A percentile compares a stretch with the other conserved stretches of the same genome.
Conservation (phyloP, 176 grass and related monocot species). For the Ensete glaucum region DNA sequence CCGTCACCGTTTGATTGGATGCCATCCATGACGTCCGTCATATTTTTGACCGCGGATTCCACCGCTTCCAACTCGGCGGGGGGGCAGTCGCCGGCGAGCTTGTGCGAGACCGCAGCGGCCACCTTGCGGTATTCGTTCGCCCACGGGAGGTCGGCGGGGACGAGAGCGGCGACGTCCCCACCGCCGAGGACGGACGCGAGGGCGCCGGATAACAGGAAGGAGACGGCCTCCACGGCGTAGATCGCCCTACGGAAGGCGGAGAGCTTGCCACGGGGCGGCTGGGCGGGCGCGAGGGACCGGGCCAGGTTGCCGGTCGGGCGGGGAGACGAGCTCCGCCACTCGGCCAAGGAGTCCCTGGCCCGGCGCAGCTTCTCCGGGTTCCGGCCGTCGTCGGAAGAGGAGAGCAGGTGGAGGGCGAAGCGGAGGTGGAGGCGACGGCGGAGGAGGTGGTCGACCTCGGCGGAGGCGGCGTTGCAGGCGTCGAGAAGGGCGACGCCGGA, state of each 20-base stretch:
- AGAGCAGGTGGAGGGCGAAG: constrained; percentile 53
- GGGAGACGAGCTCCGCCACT: constrained; percentile 8
- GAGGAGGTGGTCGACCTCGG: constrained; percentile 35
- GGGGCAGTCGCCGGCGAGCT: neutral
- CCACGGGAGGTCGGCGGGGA: constrained; percentile 42
- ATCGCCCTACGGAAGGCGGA: constrained; percentile 32
- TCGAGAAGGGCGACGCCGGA: constrained; percentile 52
- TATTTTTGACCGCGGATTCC: constrained; percentile 32
- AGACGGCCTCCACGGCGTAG: constrained; percentile 47
- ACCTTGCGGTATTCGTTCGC: constrained; percentile 48
- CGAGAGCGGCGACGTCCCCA: neutral
- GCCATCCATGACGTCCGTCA: constrained; percentile 20
- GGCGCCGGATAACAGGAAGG: constrained; percentile 32
- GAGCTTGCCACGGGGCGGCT: constrained; percentile 18
- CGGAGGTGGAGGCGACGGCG: constrained; percentile 50
- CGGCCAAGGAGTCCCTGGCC: constrained; percentile 22
- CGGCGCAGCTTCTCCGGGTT: neutral
- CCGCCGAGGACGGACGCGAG: constrained; percentile 34
- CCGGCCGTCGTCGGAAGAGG: constrained; percentile 2
- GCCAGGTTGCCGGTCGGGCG: constrained; percentile 4
- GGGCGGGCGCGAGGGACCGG: constrained; percentile 18
- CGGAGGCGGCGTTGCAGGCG: constrained; percentile 54
- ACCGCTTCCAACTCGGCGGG: constrained; percentile 29
- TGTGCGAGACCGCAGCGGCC: constrained; percentile 21
- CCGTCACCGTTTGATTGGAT: neutral